phyloP scores from a whole-genome alignment of 306 rosid genomes.

The Neltuma alba region DNA sequence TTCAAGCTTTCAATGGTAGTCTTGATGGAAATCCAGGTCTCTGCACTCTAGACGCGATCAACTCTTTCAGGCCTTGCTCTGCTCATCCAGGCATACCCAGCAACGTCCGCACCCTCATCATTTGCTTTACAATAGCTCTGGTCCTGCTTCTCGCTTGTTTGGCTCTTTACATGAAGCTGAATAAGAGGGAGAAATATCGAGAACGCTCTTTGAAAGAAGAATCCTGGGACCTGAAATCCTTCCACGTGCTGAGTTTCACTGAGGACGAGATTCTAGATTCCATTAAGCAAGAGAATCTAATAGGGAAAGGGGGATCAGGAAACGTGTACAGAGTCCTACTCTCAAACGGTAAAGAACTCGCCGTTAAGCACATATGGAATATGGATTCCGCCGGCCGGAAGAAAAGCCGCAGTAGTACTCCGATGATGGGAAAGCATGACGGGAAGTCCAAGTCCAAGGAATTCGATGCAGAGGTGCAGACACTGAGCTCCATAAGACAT shows the following conservation, averaged over 20 bases:
- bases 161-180: slow-evolving; percentile 42
- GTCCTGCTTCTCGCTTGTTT: slow-evolving; percentile 40
- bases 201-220: slow-evolving; percentile 73
- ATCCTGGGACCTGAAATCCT: slow-evolving; percentile 89
- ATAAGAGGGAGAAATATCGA: slow-evolving; percentile 47
- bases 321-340: slow-evolving; percentile 73
- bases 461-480: slow-evolving; percentile 81
- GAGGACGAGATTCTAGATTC: slow-evolving; percentile 92
- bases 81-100: slow-evolving; percentile 45
- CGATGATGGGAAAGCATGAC: slow-evolving; percentile 52
- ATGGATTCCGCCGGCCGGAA: slow-evolving; percentile 36
- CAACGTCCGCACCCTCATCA: slow-evolving; percentile 49
- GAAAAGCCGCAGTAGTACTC: slow-evolving; percentile 49
- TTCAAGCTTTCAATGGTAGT: slow-evolving; percentile 79
- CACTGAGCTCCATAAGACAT: slow-evolving; percentile 86
- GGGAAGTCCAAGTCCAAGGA: slow-evolving; percentile 51
- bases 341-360: slow-evolving; percentile 71
- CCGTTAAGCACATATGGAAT: slow-evolving; percentile 94
- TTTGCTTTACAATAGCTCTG: slow-evolving; percentile 50
- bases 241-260: slow-evolving; percentile 75
- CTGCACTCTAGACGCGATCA: slow-evolving; percentile 51
- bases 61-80: slow-evolving; percentile 57
- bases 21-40: slow-evolving; percentile 71
- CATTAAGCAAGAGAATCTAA: slow-evolving; percentile 75
- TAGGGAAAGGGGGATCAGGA: slow-evolving; percentile 93